Evolutionary conservation across 1,139 yeast genomes (phyloP).

Genomic region (Yarrowia galli): DNA sequence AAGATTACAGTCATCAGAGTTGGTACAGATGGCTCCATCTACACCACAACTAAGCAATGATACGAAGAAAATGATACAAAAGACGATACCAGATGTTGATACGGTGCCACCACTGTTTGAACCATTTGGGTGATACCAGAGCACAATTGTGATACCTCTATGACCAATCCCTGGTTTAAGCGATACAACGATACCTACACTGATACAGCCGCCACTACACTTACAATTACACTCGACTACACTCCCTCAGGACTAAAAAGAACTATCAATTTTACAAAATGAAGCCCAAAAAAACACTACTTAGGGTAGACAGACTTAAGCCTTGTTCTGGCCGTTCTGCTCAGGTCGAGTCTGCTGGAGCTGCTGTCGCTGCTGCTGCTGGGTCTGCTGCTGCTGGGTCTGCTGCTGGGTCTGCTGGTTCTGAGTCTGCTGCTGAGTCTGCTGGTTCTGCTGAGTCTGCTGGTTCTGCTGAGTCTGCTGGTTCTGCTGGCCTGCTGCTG

Average conservation of each 20-base stretch:
- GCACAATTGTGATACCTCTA: too few species aligned
- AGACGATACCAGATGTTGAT: too few species aligned
- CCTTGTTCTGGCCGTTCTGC: conserved; percentile 21
- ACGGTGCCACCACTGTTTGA: too few species aligned
- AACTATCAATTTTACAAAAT: conserved; percentile 20
- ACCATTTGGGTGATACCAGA: too few species aligned
- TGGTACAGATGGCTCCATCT: too few species aligned
- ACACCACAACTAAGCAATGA: too few species aligned
- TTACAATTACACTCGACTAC: not conserved
- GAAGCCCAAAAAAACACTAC: conserved; percentile 11
- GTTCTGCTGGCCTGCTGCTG: not conserved
- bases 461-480: not conserved
- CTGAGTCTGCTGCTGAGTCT: conserved; percentile 3
- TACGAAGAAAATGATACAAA: too few species aligned
- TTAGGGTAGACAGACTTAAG: not conserved
- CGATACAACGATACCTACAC: too few species aligned
- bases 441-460: conserved; percentile 8
- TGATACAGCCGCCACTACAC: too few species aligned
- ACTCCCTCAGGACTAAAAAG: not conserved
- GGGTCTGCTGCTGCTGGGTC: conserved; percentile 1
- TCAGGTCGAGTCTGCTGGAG: conserved; percentile 17
- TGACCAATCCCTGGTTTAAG: too few species aligned
- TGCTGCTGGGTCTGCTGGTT: conserved; percentile 6
- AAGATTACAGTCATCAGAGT: too few species aligned
- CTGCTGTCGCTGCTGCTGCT: conserved; percentile 1